Evolutionary conservation across 2,329 filamentous ascomycete species (phyloP).

Genomic region (Cladosporium sp.): DNA sequence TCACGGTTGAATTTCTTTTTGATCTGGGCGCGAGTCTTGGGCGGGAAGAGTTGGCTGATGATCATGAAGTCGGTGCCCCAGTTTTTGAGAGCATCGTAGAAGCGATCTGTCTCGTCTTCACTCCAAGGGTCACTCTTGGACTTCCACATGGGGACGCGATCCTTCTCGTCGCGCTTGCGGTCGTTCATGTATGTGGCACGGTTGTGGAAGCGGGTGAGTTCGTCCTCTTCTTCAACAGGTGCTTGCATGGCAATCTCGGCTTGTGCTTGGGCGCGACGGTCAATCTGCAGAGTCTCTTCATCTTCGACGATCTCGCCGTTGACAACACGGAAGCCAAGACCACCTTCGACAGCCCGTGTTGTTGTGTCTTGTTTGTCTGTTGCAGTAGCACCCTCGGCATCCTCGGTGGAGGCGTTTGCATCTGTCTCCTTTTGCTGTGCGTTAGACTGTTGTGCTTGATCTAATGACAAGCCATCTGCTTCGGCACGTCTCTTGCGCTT

Average conservation of each 20-base stretch:
- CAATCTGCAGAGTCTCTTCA: conserved; percentile 66
- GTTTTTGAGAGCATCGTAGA: conserved; percentile 73
- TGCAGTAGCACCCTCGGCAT: conserved; percentile 17
- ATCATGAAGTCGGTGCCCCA: conserved; percentile 84
- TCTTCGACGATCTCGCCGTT: conserved; percentile 74
- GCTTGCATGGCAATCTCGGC: conserved; percentile 59
- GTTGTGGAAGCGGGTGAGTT: conserved; percentile 72
- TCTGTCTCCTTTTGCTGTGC: conserved; percentile 19
- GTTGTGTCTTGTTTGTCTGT: conserved; percentile 15
- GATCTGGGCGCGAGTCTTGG: conserved; percentile 70
- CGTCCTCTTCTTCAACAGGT: conserved; percentile 67
- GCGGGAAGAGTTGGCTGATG: conserved; percentile 74
- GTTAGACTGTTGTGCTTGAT: conserved; percentile 6
- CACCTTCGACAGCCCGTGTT: conserved; percentile 21
- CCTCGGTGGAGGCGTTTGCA: conserved; percentile 18
- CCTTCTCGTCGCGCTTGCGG: conserved; percentile 51
- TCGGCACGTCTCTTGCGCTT: conserved; percentile 42
- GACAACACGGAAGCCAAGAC: conserved; percentile 57
- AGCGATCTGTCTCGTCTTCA: conserved; percentile 69
- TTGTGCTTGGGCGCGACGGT: conserved; percentile 66
- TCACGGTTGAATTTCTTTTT: conserved; percentile 84
- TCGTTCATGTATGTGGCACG: conserved; percentile 69
- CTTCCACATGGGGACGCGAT: conserved; percentile 45
- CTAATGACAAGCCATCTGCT: conserved; percentile 35
- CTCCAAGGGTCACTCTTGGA: conserved; percentile 68